These are phyloP conservation scores for Fusarium xylarioides DNA, from an alignment of 2,329 filamentous ascomycete genomes.

Conservation along the genomic window DNA sequence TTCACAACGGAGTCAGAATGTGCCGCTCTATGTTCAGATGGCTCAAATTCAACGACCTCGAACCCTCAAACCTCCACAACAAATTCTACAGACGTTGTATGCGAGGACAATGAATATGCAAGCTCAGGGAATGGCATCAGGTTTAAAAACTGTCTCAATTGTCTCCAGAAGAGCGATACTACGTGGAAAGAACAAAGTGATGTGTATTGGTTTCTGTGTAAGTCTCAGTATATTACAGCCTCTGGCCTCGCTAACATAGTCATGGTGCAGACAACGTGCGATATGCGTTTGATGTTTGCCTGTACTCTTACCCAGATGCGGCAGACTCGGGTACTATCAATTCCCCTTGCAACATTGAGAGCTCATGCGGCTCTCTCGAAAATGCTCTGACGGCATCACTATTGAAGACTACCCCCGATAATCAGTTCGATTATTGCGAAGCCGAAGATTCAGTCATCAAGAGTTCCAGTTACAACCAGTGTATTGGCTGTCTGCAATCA, in stretches of 20 bases:
- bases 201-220: slow-evolving; percentile 59
- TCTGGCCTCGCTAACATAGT: too few relatives aligned
- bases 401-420: slow-evolving; percentile 28
- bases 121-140: too few relatives aligned
- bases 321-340: slow-evolving; percentile 44
- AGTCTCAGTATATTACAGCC: slow-evolving; percentile 20
- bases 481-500: slow-evolving; percentile 55
- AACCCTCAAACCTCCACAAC: too few relatives aligned
- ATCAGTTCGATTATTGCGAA: slow-evolving; percentile 52
- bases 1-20: too few relatives aligned
- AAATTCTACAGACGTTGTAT: too few relatives aligned
- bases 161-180: too few relatives aligned
- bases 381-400: slow-evolving; percentile 46
- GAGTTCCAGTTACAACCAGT: slow-evolving; percentile 46
- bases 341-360: slow-evolving; percentile 55
- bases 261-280: slow-evolving; percentile 50
- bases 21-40: too few relatives aligned
- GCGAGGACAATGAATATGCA: too few relatives aligned
- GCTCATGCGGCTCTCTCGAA: slow-evolving; percentile 53
- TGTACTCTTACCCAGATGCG: slow-evolving; percentile 51
- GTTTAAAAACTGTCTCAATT: too few relatives aligned
- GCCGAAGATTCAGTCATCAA: slow-evolving; percentile 49
- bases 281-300: slow-evolving; percentile 58
- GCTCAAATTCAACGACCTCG: too few relatives aligned
- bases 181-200: slow-evolving; percentile 9